Evolutionary conservation across 208 protist genomes (phyloP), one percentile per base, ranked within the genome.

Genomic region (Porcisia deanei): DNA sequence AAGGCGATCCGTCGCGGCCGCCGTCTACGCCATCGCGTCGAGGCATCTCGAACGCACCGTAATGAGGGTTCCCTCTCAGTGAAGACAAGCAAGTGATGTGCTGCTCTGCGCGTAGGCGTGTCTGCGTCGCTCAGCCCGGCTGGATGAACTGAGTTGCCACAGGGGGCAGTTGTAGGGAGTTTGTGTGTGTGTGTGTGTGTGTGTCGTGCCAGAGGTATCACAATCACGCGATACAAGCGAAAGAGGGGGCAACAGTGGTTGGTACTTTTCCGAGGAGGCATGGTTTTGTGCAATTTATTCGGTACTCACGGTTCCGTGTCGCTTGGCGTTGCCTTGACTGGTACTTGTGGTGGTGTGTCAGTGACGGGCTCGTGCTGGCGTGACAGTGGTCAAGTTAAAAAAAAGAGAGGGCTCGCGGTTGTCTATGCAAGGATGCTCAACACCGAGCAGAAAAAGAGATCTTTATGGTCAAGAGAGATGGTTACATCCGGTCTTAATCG

Each of bases 21-120:
- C 2, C 93, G 93, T 41, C 84, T 97, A 69, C 90, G 93, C 41
- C 88, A 93, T 55, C 87, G 88, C 54, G 87, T 91, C 34, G 93
- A 97, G 73, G 70, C 65, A 9, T 77, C 88, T 14, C 85, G 87
- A 69, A 97, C 91, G 47, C 93, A 97, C 74, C 93, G 91, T 66
- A 91, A 86, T 53, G 89, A 90, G 47, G 90, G 88, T 20, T 86
- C 84, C 9, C 66, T 92, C 55, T 60, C 75, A 10, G 52, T 39
- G 34, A 75, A 73, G 49, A 66, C 74, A 41, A 71, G 73, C 52
- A 69, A 80, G 74, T 81, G 57, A 22, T 16, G 25, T 16, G 39
- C 68, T 61, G 53, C 45, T 58, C 49, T 37, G 52, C 14, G 30
- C 52, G 22, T 65, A 52, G 55, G 47, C 39, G 22, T 41, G 67